Evolutionary conservation across 2,329 filamentous ascomycete genomes (phyloP).

Genomic region (Pseudocercospora fijiensis): DNA sequence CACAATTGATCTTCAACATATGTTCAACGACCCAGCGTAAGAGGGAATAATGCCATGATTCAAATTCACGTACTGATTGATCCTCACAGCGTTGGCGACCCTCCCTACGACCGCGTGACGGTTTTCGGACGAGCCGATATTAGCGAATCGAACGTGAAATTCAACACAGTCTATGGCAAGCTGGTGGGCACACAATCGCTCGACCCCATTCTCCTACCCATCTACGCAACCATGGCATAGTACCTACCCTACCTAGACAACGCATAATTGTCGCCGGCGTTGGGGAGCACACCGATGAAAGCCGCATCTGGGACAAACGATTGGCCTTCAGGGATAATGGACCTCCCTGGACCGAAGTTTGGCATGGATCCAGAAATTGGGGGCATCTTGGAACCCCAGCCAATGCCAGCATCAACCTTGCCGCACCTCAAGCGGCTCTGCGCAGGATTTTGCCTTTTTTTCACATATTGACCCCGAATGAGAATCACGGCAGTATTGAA

Average conservation of each 20-base stretch:
- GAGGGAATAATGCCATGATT: slow-evolving; percentile 14
- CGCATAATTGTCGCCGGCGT: background rate
- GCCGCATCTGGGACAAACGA: background rate
- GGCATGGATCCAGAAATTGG: slow-evolving; percentile 4
- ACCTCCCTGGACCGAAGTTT: background rate
- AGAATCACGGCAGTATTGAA: slow-evolving; percentile 1
- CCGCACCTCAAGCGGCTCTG: background rate
- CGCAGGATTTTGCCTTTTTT: background rate
- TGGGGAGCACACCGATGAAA: slow-evolving; percentile 4
- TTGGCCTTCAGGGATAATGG: slow-evolving; percentile 9
- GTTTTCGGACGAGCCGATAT: slow-evolving; percentile 30
- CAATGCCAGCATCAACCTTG: background rate
- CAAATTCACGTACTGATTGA: slow-evolving; percentile 7
- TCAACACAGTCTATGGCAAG: slow-evolving; percentile 8
- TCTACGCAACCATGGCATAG: slow-evolving; percentile 23
- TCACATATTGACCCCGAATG: background rate
- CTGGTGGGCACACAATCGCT: slow-evolving; percentile 19
- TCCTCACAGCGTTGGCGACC: slow-evolving; percentile 30
- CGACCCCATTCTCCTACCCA: slow-evolving; percentile 19
- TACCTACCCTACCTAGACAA: too few species aligned
- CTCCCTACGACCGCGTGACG: slow-evolving; percentile 33
- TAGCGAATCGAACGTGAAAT: slow-evolving; percentile 18
- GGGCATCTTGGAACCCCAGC: background rate
- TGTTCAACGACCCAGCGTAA: slow-evolving; percentile 33
- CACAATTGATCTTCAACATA: slow-evolving; percentile 30